A percentile compares a stretch with the other conserved stretches of the same genome.
Conservation (phyloP, 1,284 basidiomycete genomes). For the Ustilago crameri region DNA sequence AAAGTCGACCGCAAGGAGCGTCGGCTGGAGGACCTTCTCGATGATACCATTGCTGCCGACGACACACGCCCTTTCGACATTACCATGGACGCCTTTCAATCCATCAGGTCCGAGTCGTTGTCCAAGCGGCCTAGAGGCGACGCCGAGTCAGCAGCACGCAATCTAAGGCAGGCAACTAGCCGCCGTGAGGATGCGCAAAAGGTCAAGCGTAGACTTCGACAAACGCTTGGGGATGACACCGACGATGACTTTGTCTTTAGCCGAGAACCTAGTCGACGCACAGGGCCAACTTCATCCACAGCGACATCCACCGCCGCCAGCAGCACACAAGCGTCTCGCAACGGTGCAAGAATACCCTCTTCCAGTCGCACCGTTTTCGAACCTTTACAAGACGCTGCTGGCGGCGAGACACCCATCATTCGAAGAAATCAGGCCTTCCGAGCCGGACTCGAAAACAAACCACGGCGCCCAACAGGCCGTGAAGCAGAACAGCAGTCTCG, state of each 20-base stretch:
- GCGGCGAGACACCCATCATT: conserved; percentile 54
- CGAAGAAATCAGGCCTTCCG: conserved; percentile 47
- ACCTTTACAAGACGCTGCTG: conserved; percentile 41
- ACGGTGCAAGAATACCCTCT: conserved; percentile 13
- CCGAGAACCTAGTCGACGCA: conserved; percentile 26
- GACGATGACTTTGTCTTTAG: conserved; percentile 54
- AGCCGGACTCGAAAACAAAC: conserved; percentile 42
- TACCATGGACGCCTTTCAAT: conserved; percentile 39
- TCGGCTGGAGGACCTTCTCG: conserved; percentile 42
- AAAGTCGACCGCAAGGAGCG: conserved; percentile 27
- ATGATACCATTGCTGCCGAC: conserved; percentile 29
- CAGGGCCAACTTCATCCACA: conserved; percentile 15
- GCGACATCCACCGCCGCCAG: conserved; percentile 5
- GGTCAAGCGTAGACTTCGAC: conserved; percentile 36
- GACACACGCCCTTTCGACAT: conserved; percentile 34
- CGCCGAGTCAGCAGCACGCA: conserved; percentile 25
- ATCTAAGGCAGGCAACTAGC: conserved; percentile 26
- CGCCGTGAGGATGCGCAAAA: conserved; percentile 27
- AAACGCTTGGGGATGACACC: conserved; percentile 27
- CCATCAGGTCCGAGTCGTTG: conserved; percentile 19
- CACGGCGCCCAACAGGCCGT: conserved; percentile 33
- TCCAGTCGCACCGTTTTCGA: conserved; percentile 45
- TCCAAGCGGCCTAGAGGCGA: conserved; percentile 17
- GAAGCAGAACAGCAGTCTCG: conserved; percentile 36
- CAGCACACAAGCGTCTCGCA: conserved; percentile 13